Base-by-base conservation (phyloP, 2,329 filamentous ascomycete species). In the Penicillium sp. region DNA sequence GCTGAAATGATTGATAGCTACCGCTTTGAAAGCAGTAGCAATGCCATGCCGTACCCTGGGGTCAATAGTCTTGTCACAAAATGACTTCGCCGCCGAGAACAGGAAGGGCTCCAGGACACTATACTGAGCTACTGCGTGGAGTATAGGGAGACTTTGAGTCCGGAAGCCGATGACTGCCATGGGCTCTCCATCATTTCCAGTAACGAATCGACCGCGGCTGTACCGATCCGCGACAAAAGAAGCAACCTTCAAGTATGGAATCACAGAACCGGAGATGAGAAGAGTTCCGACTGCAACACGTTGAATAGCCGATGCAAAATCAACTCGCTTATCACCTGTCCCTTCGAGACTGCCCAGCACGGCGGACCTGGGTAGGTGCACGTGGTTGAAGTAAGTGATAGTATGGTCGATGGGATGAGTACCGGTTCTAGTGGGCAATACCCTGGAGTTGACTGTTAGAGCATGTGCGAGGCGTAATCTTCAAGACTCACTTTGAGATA, bases 381-480 rank as follows among this genome's bases (percentile, higher is more conserved):
- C 68, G 27, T 73, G 64, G 32, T 65, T 29, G 51, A 74, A 75
- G 3, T 56, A 66, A 5, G 72, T 74, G 7, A 75, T 55, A 13
- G 69, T 54, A 48, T 74, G 69, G 10, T 53, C 50, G 10, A 53
- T 71, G 60, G 18, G 72, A n/a, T 67, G 69, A 3, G 71, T 49
- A 0, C 71, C 72, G 6, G 67, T 60, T 21, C 67, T 53, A 11
- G 53, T 50, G 7, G 70, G 64, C 1, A 72, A 59, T 7, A 61
- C 34, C 5, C 57, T 57, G 5, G 11, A 9, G 29, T 27, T 27
- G 24, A 27, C 24, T 8, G 24, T 27, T 27, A 27, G 24, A 6
- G 5, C 8, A 6, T 5, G 24, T 8, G 5, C 5, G 24, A 27
- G 31, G 21, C 1, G 9, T n/a, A 38, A 38, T n/a, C 4, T 14